Base-by-base conservation (phyloP, 345 rosid genomes). In the Bruguiera parviflora region DNA sequence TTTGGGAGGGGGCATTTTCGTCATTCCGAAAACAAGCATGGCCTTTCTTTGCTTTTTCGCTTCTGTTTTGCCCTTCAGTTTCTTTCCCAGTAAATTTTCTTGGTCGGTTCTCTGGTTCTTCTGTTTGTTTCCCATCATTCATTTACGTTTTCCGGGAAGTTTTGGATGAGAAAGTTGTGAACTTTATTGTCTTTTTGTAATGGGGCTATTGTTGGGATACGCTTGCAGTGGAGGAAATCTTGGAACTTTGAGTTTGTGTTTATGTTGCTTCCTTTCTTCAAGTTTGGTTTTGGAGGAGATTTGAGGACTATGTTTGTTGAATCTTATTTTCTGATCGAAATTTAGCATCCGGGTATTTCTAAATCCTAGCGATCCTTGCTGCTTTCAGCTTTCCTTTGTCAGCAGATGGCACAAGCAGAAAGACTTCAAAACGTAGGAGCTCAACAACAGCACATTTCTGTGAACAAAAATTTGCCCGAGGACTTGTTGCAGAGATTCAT, bases 401-500 rank as follows among this genome's bases (percentile, higher is more conserved):
- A 25, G 53, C 33, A 53, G 35, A 83, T 86, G 89, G 83, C 64
- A n/a, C 70, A 75, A 73, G 70, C 77, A 66, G 84, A 69, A 35
- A 73, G 74, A 51, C 67, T 11, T 27, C 77, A 57, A 63, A 68
- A 32, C 68, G 79, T 66, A 72, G 71, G 73, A 73, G 47, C 78
- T 67, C 65, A 73, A 49, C 68, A 71, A 25, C 68, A 66, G 15
- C 31, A 66, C 47, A 13, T 43, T 24, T 27, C 43, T 18, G 2
- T 29, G 27, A 66, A 8, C 55, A 67, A 5, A 16, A 58, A 29
- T 58, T 69, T 74, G 49, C 77, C 78, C 0, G 71, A 63, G 67
- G 85, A 74, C 76, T 75, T 86, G 78, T 66, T 85, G 65, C 81
- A 75, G 19, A 84, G 84, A 46, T 69, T 79, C 69, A 77, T 80